Evolutionary conservation across 306 rosid genomes (phyloP).

Genomic region (Mimosa bimucronata): DNA sequence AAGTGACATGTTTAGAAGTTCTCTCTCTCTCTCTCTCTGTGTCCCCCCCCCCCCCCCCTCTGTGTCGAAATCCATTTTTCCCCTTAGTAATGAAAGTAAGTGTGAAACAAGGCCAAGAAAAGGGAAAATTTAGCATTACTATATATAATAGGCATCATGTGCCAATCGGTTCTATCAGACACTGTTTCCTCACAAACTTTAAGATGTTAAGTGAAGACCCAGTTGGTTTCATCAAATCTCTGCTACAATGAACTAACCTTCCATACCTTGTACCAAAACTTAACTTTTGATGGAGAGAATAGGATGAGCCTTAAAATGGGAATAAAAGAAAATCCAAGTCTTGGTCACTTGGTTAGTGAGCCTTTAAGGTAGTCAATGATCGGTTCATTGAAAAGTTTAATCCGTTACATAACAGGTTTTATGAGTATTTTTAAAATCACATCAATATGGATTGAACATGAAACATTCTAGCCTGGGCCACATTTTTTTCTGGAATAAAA

Average conservation of each 20-base stretch:
- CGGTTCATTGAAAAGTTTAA: neutral
- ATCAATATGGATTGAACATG: neutral
- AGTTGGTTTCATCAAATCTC: neutral
- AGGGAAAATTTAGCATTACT: neutral
- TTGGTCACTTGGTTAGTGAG: neutral
- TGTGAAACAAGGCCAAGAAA: neutral
- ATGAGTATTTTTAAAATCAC: neutral
- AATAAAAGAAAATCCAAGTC: neutral
- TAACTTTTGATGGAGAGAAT: neutral
- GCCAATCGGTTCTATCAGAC: neutral
- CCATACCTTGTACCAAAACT: neutral
- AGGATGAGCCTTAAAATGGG: neutral
- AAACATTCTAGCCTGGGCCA: neutral
- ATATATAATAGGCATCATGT: constrained; percentile 5
- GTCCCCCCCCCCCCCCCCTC: too few species aligned
- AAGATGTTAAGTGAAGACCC: neutral
- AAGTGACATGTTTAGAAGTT: neutral
- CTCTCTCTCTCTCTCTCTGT: neutral
- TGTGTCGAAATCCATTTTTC: neutral
- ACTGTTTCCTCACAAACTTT: neutral
- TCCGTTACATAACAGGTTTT: neutral
- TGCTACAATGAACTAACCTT: neutral
- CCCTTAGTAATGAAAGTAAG: neutral
- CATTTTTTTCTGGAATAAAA: neutral
- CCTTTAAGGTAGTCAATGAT: neutral